Evolutionary conservation across 306 rosid species (phyloP).

Genomic region (Leucaena leucocephala): DNA sequence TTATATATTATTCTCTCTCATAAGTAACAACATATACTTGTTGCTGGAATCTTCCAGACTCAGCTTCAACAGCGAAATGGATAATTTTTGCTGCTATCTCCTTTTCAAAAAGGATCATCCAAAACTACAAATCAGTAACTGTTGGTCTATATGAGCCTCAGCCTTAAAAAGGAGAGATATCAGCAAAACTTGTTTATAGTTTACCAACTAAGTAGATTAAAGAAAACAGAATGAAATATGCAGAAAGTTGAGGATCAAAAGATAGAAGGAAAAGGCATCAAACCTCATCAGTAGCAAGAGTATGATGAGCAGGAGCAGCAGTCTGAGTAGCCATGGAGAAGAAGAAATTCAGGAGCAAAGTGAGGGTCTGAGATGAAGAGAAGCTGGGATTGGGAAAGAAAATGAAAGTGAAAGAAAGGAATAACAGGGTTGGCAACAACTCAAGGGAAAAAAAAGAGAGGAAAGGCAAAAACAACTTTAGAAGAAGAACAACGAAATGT

Average conservation of each 20-base stretch:
- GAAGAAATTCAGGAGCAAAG: slow-evolving; percentile 28
- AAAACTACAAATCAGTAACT: neutral
- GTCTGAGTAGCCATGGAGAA: slow-evolving; percentile 58
- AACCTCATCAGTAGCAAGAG: slow-evolving; percentile 55
- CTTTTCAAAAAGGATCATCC: neutral
- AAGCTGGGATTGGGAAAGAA: slow-evolving; percentile 29
- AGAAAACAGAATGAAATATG: neutral
- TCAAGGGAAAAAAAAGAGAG: slow-evolving; percentile 38
- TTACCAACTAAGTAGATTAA: slow-evolving; percentile 6
- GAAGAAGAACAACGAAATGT: slow-evolving; percentile 38
- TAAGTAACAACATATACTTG: neutral
- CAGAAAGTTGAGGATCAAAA: too few species aligned
- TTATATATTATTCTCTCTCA: neutral
- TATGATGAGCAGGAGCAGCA: slow-evolving; percentile 46
- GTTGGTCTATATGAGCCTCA: neutral
- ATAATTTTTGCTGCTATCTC: neutral
- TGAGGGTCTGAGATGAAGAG: slow-evolving; percentile 29
- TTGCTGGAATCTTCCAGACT: neutral
- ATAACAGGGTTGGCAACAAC: slow-evolving; percentile 72
- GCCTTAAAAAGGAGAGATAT: neutral
- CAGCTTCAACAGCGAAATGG: too few species aligned
- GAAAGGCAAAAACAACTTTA: slow-evolving; percentile 37
- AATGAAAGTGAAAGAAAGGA: slow-evolving; percentile 46
- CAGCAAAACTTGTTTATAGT: slow-evolving; percentile 1
- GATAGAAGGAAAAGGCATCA: neutral